Conservation (phyloP, 257 asterid species). For the Voacanga thouarsii region DNA sequence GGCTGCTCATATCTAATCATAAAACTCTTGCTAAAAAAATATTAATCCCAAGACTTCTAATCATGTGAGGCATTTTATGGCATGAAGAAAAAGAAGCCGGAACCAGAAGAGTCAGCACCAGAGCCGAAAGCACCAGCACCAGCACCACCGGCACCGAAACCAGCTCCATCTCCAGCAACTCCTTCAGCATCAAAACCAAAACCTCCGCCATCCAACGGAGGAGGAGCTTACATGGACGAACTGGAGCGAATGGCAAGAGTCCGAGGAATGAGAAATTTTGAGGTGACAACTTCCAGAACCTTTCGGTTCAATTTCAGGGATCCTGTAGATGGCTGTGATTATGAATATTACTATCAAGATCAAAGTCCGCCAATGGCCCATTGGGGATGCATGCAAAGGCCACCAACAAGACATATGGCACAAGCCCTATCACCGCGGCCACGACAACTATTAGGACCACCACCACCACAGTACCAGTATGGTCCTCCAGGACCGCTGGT, state of each 20-base stretch:
- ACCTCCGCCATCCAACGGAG: not conserved
- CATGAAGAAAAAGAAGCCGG: not conserved
- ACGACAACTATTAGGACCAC: not conserved
- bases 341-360: not conserved
- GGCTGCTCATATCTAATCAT: no score
- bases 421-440: not conserved
- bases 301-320: not conserved
- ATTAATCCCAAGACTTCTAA: not conserved
- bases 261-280: not conserved
- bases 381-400: not conserved
- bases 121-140: not conserved
- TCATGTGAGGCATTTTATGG: not conserved
- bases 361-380: not conserved
- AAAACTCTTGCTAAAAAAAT: no score
- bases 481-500: not conserved
- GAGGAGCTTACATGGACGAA: not conserved
- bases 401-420: no score
- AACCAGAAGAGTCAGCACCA: not conserved
- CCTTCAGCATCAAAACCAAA: not conserved
- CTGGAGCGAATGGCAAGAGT: not conserved
- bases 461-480: not conserved
- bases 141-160: not conserved
- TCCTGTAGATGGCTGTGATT: not conserved
- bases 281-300: slow-evolving; percentile 4
- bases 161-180: not conserved